These are phyloP conservation scores for Gossypioides kirkii DNA, from an alignment of 345 rosid genomes.

Conservation along the genomic window DNA sequence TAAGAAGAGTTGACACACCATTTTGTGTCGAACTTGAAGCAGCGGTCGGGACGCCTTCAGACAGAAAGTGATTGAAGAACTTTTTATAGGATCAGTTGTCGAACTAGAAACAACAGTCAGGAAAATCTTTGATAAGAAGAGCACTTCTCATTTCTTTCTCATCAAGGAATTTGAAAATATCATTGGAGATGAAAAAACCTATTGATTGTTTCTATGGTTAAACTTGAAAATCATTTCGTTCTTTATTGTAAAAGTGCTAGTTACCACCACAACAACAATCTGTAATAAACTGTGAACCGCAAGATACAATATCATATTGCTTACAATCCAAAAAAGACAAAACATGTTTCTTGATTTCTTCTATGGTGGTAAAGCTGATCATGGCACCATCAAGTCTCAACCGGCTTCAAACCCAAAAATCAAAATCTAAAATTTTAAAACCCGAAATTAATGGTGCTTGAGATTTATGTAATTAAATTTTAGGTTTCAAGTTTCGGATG, in stretches of 20 bases:
- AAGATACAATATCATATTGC: background rate
- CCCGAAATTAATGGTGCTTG: too few relatives aligned
- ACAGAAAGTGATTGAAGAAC: too few relatives aligned
- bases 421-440: too few relatives aligned
- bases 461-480: too few relatives aligned
- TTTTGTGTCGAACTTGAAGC: background rate
- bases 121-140: too few relatives aligned
- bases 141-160: background rate
- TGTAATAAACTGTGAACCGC: background rate
- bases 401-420: too few relatives aligned
- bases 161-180: conserved; percentile 4
- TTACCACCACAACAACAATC: background rate
- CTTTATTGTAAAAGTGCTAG: background rate
- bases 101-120: background rate
- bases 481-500: too few relatives aligned
- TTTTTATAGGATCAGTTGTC: too few relatives aligned
- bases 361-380: background rate
- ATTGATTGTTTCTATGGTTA: background rate
- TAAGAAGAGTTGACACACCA: background rate
- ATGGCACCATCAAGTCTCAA: background rate
- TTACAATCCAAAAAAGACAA: background rate
- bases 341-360: background rate
- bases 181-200: background rate
- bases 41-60: background rate
- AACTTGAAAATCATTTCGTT: background rate